Evolutionary conservation across 2,329 filamentous ascomycete species (phyloP).

Genomic region (Trichophyton verrucosum): DNA sequence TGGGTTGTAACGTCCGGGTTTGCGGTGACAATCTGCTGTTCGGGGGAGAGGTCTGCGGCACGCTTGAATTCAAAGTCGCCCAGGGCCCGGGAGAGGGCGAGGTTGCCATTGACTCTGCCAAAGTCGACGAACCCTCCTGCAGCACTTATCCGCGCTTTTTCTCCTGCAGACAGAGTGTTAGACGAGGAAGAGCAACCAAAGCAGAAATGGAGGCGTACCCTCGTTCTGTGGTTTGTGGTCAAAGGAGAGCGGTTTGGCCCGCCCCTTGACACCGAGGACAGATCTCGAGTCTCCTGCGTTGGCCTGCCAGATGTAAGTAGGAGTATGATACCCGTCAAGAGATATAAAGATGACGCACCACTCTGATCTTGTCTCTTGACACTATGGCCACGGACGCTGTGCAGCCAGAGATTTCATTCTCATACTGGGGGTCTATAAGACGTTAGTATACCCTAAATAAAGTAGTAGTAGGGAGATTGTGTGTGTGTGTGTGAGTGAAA

Average conservation of each 20-base stretch:
- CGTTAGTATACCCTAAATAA: neutral
- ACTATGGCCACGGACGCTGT: constrained; percentile 87
- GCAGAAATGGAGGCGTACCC: constrained; percentile 42
- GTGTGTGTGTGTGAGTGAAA: neutral
- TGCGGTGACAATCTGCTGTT: constrained; percentile 96
- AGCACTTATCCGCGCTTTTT: constrained; percentile 90
- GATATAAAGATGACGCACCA: constrained; percentile 51
- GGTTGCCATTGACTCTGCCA: constrained; percentile 93
- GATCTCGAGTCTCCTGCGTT: constrained; percentile 94
- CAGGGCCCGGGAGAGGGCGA: constrained; percentile 90
- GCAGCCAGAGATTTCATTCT: constrained; percentile 95
- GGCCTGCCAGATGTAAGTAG: constrained; percentile 48
- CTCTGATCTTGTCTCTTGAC: constrained; percentile 82
- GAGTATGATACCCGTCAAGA: constrained; percentile 7
- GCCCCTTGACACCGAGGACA: constrained; percentile 89
- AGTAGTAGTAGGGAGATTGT: neutral
- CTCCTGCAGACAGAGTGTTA: constrained; percentile 42
- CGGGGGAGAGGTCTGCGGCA: constrained; percentile 89
- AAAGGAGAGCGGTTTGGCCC: constrained; percentile 95
- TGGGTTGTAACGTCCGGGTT: constrained; percentile 90
- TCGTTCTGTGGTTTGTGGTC: constrained; percentile 99
- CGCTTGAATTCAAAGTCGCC: constrained; percentile 99
- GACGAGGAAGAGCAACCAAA: constrained; percentile 4
- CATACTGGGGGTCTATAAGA: constrained; percentile 74
- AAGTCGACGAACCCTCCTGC: constrained; percentile 98